These are phyloP conservation scores for Tanacetum coccineum DNA, from an alignment of 129 eudicot genomes.

Conservation along the genomic window DNA sequence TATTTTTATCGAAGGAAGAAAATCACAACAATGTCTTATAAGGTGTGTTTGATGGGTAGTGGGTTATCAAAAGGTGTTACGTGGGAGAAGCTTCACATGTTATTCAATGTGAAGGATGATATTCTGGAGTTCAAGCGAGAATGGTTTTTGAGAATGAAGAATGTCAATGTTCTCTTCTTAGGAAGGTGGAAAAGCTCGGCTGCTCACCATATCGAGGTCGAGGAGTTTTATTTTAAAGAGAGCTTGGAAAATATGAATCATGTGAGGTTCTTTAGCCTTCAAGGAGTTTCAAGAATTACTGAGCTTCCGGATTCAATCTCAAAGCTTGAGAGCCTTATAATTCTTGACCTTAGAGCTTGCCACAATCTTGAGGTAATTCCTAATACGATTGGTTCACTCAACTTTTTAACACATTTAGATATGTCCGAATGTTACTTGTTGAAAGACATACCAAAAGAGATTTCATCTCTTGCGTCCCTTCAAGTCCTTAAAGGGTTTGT, in stretches of 20 bases:
- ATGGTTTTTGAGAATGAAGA: constrained; percentile 42
- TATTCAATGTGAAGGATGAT: constrained; percentile 40
- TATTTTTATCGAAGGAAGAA: constrained; percentile 11
- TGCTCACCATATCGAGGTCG: constrained; percentile 41
- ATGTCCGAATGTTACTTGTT: constrained; percentile 55
- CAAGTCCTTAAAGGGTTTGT: constrained; percentile 45
- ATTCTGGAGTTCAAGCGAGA: constrained; percentile 37
- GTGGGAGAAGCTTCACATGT: constrained; percentile 34
- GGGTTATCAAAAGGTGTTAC: constrained; percentile 30
- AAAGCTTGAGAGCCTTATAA: constrained; percentile 28
- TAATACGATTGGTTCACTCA: constrained; percentile 37
- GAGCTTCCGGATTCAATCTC: constrained; percentile 38
- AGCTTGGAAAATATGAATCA: constrained; percentile 29
- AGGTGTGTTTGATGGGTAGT: constrained; percentile 34
- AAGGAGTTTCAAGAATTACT: constrained; percentile 50
- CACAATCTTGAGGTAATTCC: constrained; percentile 46
- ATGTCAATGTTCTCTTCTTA: constrained; percentile 34
- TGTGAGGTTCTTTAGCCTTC: constrained; percentile 47
- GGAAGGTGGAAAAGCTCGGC: constrained; percentile 49
- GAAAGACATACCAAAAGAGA: constrained; percentile 37
- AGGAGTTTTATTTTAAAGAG: constrained; percentile 26
- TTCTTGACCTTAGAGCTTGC: constrained; percentile 59
- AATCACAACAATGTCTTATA: constrained; percentile 21
- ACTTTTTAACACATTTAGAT: constrained; percentile 52
- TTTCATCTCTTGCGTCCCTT: constrained; percentile 34